Conservation (phyloP, 202 grass and related monocot genomes). For the Schoenoplectus tabernaemontani region DNA sequence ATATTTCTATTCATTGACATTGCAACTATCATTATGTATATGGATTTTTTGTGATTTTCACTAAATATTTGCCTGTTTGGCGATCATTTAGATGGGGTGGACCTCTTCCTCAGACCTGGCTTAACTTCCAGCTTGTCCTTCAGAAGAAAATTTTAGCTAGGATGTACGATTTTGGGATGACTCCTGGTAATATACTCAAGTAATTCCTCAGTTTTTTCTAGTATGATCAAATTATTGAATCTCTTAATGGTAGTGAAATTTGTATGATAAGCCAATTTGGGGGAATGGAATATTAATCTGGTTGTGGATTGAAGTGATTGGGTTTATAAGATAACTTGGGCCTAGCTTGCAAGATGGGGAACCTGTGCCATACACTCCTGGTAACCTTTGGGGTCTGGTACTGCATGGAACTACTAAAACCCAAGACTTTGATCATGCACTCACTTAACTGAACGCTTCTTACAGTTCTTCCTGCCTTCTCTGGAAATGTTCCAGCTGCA, state of each 20-base stretch:
- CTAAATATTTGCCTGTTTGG: slow-evolving; percentile 2
- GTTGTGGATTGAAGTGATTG: not conserved
- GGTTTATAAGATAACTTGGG: not conserved
- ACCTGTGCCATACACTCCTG: not conserved
- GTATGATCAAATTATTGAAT: not conserved
- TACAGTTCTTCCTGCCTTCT: slow-evolving; percentile 94
- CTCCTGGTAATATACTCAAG: slow-evolving; percentile 55
- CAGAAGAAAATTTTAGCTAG: slow-evolving; percentile 70
- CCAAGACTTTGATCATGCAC: not conserved
- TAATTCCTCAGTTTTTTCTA: not conserved
- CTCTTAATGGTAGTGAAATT: no score
- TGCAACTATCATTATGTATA: not conserved
- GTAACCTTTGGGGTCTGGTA: not conserved
- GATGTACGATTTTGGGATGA: slow-evolving; percentile 88
- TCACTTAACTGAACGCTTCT: slow-evolving; percentile 19
- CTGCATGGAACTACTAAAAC: not conserved
- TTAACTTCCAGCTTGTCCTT: slow-evolving; percentile 61
- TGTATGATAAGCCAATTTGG: not conserved
- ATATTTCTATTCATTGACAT: not conserved
- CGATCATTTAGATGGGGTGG: slow-evolving; percentile 75
- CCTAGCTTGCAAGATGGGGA: not conserved
- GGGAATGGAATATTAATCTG: not conserved
- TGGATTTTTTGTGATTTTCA: not conserved
- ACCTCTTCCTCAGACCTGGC: slow-evolving; percentile 85
- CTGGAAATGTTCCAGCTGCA: slow-evolving; percentile 86